Evolutionary conservation across 108 stramenopile species (phyloP), one percentile per base, ranked within the genome.

Genomic region (Fragilariopsis cylindrus): DNA sequence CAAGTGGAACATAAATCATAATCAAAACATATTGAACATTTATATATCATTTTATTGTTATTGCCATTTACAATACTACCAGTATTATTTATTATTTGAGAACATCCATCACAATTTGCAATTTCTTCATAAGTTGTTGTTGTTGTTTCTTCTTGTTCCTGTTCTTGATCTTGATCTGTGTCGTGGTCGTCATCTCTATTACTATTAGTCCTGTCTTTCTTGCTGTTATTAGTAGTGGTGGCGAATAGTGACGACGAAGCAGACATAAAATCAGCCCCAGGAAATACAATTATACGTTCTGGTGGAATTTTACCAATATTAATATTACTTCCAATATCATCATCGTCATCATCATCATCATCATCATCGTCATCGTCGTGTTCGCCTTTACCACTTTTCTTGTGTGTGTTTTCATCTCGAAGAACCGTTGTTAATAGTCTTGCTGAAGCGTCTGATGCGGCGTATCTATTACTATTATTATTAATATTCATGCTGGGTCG

Each of bases 21-120:
- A 70, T 95, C 94, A 73, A 95, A 95, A 58, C 94, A 95, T n/a
- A 55, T 56, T 21, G 63, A 74, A 68, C 94, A 95, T 70, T 88
- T 85, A 39, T 65, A 82, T 48, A 95, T 87, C 15, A 2, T 42
- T 40, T 0, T 41, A 9, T 44, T 44, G 0, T 5, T 3, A 9
- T 42, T n/a, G 0, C 30, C 30, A n/a, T 53, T 53, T 12, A 53
- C 2, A 3, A 39, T 57, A 16, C 84, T 86, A 30, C 0, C 30
- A 0, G 30, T 30, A 19, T 41, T 70, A 19, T 41, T 70, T 46
- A 95, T 92, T 65, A 68, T 66, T 16, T 72, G 54, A 15, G 71
- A 62, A 50, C 94, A 95, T 12, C 75, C 84, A 79, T 95, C 92
- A 46, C 94, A 95, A 70, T 89, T 74, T 2, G 90, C 94, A 65